phyloP scores from a whole-genome alignment of 129 eudicot genomes.

The Scalesia atractyloides region DNA sequence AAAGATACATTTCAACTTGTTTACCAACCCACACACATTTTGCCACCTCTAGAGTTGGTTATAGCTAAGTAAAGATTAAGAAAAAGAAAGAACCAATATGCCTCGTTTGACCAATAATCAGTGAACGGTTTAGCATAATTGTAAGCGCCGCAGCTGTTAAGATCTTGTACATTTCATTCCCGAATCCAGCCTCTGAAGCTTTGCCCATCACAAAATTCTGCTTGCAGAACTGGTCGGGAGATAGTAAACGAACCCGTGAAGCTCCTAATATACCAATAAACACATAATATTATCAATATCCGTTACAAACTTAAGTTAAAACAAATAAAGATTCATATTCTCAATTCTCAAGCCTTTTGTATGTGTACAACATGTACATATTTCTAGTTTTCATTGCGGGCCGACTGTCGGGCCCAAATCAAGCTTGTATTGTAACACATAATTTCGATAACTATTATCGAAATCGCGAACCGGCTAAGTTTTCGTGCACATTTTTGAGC shows the following conservation, averaged over 20 bases:
- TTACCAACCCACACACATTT: slow-evolving; percentile 10
- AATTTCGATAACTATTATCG: not conserved
- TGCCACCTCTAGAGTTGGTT: not conserved
- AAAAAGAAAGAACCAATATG: slow-evolving; percentile 47
- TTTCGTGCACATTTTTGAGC: not conserved
- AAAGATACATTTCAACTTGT: not conserved
- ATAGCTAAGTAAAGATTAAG: slow-evolving; percentile 19
- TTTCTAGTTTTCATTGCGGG: no score
- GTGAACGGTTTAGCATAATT: slow-evolving; percentile 55
- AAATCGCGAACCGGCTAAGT: not conserved
- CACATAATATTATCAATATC: not conserved
- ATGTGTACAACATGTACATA: not conserved
- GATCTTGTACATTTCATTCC: slow-evolving; percentile 65
- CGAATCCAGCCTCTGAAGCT: slow-evolving; percentile 62
- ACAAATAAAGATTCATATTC: not conserved
- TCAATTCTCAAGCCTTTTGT: not conserved
- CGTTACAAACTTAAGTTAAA: not conserved
- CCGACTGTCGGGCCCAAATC: not conserved
- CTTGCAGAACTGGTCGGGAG: slow-evolving; percentile 52
- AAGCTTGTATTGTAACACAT: not conserved
- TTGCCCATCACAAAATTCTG: slow-evolving; percentile 56
- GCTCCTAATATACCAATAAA: slow-evolving; percentile 38
- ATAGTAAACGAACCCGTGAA: slow-evolving; percentile 42
- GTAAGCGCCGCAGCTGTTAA: slow-evolving; percentile 59
- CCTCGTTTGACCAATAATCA: slow-evolving; percentile 66